These are phyloP conservation scores for Bocquillonia castaneifolia DNA, from an alignment of 441 rosid species.

Conservation along the genomic window DNA sequence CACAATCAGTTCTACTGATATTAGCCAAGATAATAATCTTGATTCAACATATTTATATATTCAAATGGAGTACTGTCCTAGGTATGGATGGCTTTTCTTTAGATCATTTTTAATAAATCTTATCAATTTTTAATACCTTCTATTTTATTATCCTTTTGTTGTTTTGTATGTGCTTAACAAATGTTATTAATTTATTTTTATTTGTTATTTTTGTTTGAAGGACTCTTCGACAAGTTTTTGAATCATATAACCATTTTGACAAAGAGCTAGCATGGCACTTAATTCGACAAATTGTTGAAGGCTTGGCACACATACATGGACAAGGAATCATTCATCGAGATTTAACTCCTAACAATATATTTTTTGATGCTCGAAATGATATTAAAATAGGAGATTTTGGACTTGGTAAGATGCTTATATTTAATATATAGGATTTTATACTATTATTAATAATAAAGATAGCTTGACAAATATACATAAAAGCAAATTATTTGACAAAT, in stretches of 20 bases:
- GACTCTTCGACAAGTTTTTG: conserved; percentile 85
- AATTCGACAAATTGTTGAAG: conserved; percentile 95
- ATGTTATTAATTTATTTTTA: no score
- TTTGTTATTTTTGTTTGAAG: conserved; percentile 35
- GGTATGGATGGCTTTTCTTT: conserved; percentile 42
- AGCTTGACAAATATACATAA: no score
- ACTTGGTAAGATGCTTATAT: conserved; percentile 61
- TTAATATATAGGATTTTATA: not conserved
- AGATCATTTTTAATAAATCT: conserved; percentile 9
- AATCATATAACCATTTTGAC: conserved; percentile 80
- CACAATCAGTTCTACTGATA: conserved; percentile 54
- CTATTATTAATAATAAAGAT: no score
- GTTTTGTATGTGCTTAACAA: no score
- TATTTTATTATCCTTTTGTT: not conserved
- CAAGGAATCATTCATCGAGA: conserved; percentile 99
- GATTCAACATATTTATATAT: conserved; percentile 87
- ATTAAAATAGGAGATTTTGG: conserved; percentile 98
- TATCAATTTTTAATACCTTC: not conserved
- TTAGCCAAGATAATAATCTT: conserved; percentile 61
- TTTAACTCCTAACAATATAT: conserved; percentile 93
- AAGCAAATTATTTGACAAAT: no score
- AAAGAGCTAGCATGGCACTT: conserved; percentile 81
- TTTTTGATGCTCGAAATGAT: conserved; percentile 93
- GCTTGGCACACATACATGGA: conserved; percentile 90
- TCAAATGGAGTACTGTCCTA: conserved; percentile 97